These are phyloP conservation scores for Curvularia lunata DNA, from an alignment of 2,329 filamentous ascomycete species.

Conservation along the genomic window DNA sequence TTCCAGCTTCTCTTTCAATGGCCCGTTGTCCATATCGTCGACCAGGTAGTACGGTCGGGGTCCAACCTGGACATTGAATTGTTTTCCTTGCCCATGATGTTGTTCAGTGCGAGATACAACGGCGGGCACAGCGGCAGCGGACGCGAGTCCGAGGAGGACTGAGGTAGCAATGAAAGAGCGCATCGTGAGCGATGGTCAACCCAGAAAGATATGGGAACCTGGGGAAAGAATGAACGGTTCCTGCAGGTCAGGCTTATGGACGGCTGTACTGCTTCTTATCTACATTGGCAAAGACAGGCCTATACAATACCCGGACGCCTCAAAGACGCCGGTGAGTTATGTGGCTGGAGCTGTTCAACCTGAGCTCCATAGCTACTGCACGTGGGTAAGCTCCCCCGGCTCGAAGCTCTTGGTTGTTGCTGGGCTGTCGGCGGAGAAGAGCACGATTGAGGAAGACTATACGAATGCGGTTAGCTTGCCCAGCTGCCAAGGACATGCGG, in stretches of 20 bases:
- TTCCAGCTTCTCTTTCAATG: conserved; percentile 47
- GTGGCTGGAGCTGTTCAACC: conserved; percentile 19
- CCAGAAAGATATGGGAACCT: conserved; percentile 12
- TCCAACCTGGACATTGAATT: conserved; percentile 46
- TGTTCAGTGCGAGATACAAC: conserved; percentile 26
- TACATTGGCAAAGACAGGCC: conserved; percentile 9
- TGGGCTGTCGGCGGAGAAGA: conserved; percentile 14
- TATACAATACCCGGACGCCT: conserved; percentile 13
- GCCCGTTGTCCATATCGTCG: conserved; percentile 48
- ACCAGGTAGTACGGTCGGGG: conserved; percentile 47
- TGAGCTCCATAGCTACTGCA: conserved; percentile 31
- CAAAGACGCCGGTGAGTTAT: conserved; percentile 14
- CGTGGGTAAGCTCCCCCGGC: conserved; percentile 32
- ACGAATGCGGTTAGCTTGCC: conserved; percentile 25
- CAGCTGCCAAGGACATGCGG: conserved; percentile 25
- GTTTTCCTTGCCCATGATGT: conserved; percentile 20
- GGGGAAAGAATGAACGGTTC: conserved; percentile 21
- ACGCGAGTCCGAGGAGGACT: conserved; percentile 37
- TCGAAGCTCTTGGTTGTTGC: conserved; percentile 15
- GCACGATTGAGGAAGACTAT: conserved; percentile 15
- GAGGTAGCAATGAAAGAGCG: conserved; percentile 36
- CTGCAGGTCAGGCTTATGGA: conserved; percentile 22
- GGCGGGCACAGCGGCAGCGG: conserved; percentile 38
- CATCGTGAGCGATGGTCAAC: conserved; percentile 30
- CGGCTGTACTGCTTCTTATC: conserved; percentile 35